phyloP scores from a whole-genome alignment of 768 basidiomycete genomes.

The Phylloporus arenicola region DNA sequence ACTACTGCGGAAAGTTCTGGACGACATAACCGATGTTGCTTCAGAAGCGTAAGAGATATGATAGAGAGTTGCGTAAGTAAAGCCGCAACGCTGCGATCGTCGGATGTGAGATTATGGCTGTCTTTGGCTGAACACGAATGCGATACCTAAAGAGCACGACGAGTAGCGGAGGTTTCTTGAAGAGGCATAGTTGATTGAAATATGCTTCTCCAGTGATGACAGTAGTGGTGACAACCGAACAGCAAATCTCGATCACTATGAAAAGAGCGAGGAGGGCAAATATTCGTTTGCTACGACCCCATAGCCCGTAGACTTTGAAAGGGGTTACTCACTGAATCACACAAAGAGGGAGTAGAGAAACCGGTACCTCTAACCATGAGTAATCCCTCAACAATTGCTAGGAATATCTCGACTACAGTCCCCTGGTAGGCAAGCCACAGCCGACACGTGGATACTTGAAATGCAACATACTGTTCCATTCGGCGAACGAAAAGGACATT shows the following conservation, averaged over 20 bases:
- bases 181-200: slow-evolving; percentile 7
- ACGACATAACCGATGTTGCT: background rate
- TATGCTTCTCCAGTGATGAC: background rate
- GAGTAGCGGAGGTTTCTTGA: background rate
- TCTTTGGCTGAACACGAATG: background rate
- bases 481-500: slow-evolving; percentile 2
- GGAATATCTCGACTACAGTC: background rate
- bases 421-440: slow-evolving; percentile 10
- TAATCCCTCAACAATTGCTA: slow-evolving; percentile 9
- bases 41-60: slow-evolving; percentile 3
- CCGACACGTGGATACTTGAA: slow-evolving; percentile 1
- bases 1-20: background rate
- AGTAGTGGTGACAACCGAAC: background rate
- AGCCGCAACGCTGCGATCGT: background rate
- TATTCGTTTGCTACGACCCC: slow-evolving; percentile 3
- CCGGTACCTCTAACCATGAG: slow-evolving; percentile 9
- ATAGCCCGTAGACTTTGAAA: slow-evolving; percentile 4
- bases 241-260: background rate
- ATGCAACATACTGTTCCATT: slow-evolving; percentile 1
- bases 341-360: background rate
- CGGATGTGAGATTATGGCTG: background rate
- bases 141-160: slow-evolving; percentile 8
- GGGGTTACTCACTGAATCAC: background rate
- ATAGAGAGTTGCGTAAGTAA: slow-evolving; percentile 2
- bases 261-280: slow-evolving; percentile 2